Conservation (phyloP, 805 yeast genomes). For the Nakazawaea peltata region DNA sequence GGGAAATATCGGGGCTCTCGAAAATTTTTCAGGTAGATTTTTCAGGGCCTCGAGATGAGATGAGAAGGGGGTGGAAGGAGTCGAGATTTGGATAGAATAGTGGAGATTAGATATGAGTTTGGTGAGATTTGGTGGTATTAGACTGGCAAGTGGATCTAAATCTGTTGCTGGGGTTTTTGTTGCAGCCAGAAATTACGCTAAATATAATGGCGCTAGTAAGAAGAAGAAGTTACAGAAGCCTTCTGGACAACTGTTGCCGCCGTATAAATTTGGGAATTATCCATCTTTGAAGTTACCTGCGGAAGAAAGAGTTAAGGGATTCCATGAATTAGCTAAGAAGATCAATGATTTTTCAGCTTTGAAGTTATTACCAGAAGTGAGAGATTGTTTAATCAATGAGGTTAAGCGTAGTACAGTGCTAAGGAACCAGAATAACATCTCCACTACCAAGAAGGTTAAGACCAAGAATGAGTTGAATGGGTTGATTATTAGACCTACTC, state of each 20-base stretch:
- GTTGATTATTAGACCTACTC: conserved; percentile 50
- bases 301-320: conserved; percentile 22
- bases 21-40: too few species aligned
- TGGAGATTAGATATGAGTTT: too few species aligned
- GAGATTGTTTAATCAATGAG: conserved; percentile 50
- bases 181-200: too few species aligned
- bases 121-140: too few species aligned
- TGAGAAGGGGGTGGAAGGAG: too few species aligned
- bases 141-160: too few species aligned
- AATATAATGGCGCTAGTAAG: conserved; percentile 4
- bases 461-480: conserved; percentile 26
- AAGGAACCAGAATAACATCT: conserved; percentile 24
- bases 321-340: conserved; percentile 36
- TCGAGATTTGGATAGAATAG: too few species aligned
- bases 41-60: too few species aligned
- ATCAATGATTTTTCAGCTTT: conserved; percentile 60
- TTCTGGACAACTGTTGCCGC: conserved; percentile 8
- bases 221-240: conserved; percentile 15
- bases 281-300: conserved; percentile 37
- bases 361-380: conserved; percentile 56
- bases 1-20: too few species aligned
- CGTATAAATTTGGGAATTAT: conserved; percentile 39
- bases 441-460: conserved; percentile 20
- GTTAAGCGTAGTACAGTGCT: conserved; percentile 39
- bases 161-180: too few species aligned